phyloP scores from a whole-genome alignment of 2,329 filamentous ascomycete genomes.

The Emergomyces orientalis region DNA sequence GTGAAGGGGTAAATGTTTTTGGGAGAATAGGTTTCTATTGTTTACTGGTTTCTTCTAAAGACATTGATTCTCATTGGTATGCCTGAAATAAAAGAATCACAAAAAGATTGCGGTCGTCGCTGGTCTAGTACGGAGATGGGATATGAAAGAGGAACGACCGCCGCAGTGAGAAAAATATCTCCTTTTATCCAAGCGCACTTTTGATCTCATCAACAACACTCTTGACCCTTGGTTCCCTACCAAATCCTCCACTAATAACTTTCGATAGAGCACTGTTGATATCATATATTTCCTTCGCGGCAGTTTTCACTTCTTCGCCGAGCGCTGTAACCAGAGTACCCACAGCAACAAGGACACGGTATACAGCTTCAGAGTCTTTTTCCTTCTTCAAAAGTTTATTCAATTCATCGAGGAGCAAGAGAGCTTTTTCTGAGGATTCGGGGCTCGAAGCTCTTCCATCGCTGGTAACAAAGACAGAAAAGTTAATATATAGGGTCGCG shows the following conservation, averaged over 20 bases:
- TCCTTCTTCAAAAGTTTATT: conserved; percentile 55
- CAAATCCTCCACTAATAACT: conserved; percentile 40
- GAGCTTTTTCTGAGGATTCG: conserved; percentile 39
- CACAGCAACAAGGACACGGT: conserved; percentile 68
- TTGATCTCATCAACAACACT: conserved; percentile 52
- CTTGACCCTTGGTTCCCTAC: conserved; percentile 53
- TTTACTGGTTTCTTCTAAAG: not conserved
- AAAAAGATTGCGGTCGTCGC: not conserved
- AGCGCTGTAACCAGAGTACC: conserved; percentile 62
- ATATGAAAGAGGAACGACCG: not conserved
- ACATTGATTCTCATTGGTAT: not conserved
- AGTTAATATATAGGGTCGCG: conserved; percentile 76
- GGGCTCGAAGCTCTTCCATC: conserved; percentile 31
- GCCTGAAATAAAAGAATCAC: not conserved
- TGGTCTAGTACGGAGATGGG: not conserved
- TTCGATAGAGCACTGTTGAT: conserved; percentile 40
- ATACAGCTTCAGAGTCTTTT: conserved; percentile 72
- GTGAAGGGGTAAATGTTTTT: conserved; percentile 12
- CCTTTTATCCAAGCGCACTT: conserved; percentile 26
- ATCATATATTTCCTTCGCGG: conserved; percentile 49
- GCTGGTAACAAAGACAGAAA: conserved; percentile 59
- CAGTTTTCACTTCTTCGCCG: conserved; percentile 49
- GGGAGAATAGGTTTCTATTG: not conserved
- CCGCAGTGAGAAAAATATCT: not conserved
- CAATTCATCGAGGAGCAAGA: conserved; percentile 53